Percentiles rank a stretch among this genome's conserved stretches.
These are phyloP conservation scores for Chalara sp. DNA, from an alignment of 2,329 filamentous ascomycete genomes.

Conservation along the genomic window DNA sequence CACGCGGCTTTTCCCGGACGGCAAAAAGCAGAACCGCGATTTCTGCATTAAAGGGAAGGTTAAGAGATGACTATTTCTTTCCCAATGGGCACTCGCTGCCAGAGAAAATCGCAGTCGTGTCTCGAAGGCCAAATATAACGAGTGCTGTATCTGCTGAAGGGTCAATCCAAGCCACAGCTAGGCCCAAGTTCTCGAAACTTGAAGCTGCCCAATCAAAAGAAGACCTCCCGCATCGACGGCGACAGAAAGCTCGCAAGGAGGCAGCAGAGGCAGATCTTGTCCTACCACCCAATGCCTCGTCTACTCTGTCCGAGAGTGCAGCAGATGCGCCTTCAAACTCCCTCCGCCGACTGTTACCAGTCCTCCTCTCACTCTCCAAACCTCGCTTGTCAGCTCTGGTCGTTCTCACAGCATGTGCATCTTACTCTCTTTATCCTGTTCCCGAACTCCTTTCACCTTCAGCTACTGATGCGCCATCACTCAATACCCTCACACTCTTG, in stretches of 20 bases:
- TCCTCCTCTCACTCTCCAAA: constrained; percentile 89
- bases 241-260: constrained; percentile 21
- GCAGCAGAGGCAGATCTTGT: constrained; percentile 17
- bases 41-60: constrained; percentile 11
- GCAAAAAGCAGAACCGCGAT: constrained; percentile 16
- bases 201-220: constrained; percentile 5
- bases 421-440: constrained; percentile 90
- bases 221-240: constrained; percentile 25
- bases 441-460: constrained; percentile 73
- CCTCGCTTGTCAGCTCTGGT: constrained; percentile 88
- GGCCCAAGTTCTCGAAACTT: constrained; percentile 4
- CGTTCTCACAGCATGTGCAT: constrained; percentile 80
- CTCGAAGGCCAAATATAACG: constrained; percentile 15
- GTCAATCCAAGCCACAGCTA: constrained; percentile 13
- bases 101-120: constrained; percentile 12
- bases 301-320: constrained; percentile 46
- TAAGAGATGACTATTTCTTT: constrained; percentile 23
- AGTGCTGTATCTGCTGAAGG: constrained; percentile 7
- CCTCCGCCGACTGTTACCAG: constrained; percentile 61
- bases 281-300: constrained; percentile 46
- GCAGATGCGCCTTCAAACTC: constrained; percentile 44
- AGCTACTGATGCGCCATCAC: constrained; percentile 61
- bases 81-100: constrained; percentile 16
- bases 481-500: constrained; percentile 83
- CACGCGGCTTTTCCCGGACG: constrained; percentile 19